Conservation (phyloP, 2,329 filamentous ascomycete genomes). For the Microcyclospora pomicola region DNA sequence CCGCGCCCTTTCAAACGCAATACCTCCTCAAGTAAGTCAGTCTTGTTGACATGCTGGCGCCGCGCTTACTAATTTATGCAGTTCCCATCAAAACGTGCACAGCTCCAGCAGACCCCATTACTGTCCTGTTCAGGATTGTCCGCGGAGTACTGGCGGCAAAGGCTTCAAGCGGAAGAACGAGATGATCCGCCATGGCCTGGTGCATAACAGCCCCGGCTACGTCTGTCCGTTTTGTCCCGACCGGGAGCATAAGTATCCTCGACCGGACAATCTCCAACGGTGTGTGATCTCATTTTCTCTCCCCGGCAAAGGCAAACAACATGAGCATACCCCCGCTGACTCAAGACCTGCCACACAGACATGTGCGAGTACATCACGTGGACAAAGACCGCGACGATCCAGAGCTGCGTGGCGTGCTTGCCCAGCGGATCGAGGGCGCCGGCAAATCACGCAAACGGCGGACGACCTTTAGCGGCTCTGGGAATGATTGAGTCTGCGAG, state of each 20-base stretch:
- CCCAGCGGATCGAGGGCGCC: slow-evolving; percentile 73
- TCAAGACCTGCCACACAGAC: slow-evolving; percentile 38
- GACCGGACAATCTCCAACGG: slow-evolving; percentile 92
- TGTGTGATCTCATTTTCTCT: slow-evolving; percentile 29
- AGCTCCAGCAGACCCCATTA: slow-evolving; percentile 50
- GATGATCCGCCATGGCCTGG: slow-evolving; percentile 66
- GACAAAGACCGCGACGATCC: slow-evolving; percentile 86
- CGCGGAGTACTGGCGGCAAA: slow-evolving; percentile 46
- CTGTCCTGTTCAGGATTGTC: slow-evolving; percentile 45
- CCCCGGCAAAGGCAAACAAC: not conserved
- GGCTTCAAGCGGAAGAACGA: slow-evolving; percentile 58
- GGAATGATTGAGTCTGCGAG: not conserved
- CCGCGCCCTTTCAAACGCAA: slow-evolving; percentile 61
- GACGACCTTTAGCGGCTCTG: slow-evolving; percentile 8
- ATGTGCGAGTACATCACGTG: slow-evolving; percentile 81
- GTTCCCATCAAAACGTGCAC: slow-evolving; percentile 60
- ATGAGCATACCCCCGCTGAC: slow-evolving; percentile 4
- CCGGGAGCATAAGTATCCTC: slow-evolving; percentile 82
- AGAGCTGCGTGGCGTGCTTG: slow-evolving; percentile 64
- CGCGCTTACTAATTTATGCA: slow-evolving; percentile 10
- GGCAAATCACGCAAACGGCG: slow-evolving; percentile 66
- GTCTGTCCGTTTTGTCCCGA: slow-evolving; percentile 93
- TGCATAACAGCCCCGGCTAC: slow-evolving; percentile 89
- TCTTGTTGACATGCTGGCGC: not conserved
- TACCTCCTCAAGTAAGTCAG: slow-evolving; percentile 53